Percentiles rank a stretch among this genome's conserved stretches.
Evolutionary conservation across 495 filamentous ascomycete genomes (phyloP).

Genomic region (Aspergillus bertholletiae): DNA sequence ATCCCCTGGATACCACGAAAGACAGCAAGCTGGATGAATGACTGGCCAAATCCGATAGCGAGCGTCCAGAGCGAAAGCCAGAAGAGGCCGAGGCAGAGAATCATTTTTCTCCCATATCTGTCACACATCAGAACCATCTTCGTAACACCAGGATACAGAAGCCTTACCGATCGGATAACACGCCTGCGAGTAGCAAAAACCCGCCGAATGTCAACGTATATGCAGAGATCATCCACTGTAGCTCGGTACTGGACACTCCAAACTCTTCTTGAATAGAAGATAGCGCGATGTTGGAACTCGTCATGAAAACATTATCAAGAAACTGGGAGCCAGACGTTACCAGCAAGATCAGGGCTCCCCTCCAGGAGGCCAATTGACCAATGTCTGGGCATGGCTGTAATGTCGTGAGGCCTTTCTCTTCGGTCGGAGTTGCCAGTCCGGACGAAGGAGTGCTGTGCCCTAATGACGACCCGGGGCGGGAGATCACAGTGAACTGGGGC

Average conservation of each 20-base stretch:
- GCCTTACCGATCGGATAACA: slow-evolving; percentile 32
- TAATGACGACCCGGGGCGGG: slow-evolving; percentile 14
- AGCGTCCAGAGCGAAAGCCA: slow-evolving; percentile 36
- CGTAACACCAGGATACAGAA: not conserved
- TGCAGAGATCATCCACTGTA: slow-evolving; percentile 41
- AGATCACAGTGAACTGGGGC: slow-evolving; percentile 18
- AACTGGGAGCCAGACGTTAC: slow-evolving; percentile 38
- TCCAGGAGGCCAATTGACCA: slow-evolving; percentile 29
- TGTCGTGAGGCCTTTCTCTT: slow-evolving; percentile 14
- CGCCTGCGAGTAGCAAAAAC: slow-evolving; percentile 31
- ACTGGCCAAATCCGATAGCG: slow-evolving; percentile 34
- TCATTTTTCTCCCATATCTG: slow-evolving; percentile 33
- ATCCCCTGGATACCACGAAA: slow-evolving; percentile 36
- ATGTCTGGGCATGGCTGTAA: slow-evolving; percentile 27
- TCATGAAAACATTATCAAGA: slow-evolving; percentile 40
- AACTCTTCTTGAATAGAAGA: slow-evolving; percentile 37
- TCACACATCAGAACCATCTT: not conserved
- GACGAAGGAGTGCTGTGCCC: slow-evolving; percentile 8
- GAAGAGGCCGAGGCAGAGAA: slow-evolving; percentile 29
- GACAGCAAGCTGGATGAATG: slow-evolving; percentile 32
- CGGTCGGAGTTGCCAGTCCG: slow-evolving; percentile 15
- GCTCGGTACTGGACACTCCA: slow-evolving; percentile 25
- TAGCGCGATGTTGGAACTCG: slow-evolving; percentile 34
- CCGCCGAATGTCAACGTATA: slow-evolving; percentile 37
- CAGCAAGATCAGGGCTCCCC: slow-evolving; percentile 30